These are phyloP conservation scores for Saccharomycopsis capsularis DNA, from an alignment of 805 yeast genomes.

Conservation along the genomic window DNA sequence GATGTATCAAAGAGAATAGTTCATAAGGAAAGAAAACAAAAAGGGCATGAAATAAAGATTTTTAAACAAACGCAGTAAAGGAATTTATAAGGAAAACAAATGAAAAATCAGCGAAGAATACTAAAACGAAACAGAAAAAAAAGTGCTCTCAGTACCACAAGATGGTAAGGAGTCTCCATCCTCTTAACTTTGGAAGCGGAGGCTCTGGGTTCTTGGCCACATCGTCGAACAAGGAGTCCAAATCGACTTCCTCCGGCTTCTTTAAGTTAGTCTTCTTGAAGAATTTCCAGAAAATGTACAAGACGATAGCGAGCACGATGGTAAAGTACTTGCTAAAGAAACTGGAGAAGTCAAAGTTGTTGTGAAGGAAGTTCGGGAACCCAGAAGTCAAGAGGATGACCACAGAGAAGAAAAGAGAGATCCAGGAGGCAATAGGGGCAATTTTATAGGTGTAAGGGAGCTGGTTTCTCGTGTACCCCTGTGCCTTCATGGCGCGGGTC, in stretches of 20 bases:
- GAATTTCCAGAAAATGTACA: conserved; percentile 33
- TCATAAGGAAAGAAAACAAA: too few species aligned
- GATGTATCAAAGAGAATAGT: too few species aligned
- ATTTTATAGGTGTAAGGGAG: conserved; percentile 37
- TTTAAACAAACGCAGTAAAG: too few species aligned
- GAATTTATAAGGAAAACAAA: too few species aligned
- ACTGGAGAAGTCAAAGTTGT: conserved; percentile 32
- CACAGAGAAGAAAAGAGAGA: conserved; percentile 33
- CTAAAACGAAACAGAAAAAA: too few species aligned
- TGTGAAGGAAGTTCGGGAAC: conserved; percentile 39
- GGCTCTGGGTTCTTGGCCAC: not conserved
- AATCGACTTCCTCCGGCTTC: conserved; percentile 33
- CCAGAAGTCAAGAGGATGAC: conserved; percentile 36
- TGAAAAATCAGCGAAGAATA: too few species aligned
- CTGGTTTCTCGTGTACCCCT: conserved; percentile 34
- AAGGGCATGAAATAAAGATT: too few species aligned
- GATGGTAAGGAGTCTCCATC: not conserved
- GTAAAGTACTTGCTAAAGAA: conserved; percentile 33
- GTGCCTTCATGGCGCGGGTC: conserved; percentile 39
- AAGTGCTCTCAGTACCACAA: not conserved
- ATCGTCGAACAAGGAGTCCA: conserved; percentile 21
- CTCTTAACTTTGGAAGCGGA: not conserved
- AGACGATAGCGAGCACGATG: conserved; percentile 32
- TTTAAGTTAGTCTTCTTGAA: conserved; percentile 31
- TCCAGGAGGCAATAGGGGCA: conserved; percentile 37